These are phyloP conservation scores for Pichia sp. DNA, from an alignment of 1,139 yeast species.

Conservation along the genomic window DNA sequence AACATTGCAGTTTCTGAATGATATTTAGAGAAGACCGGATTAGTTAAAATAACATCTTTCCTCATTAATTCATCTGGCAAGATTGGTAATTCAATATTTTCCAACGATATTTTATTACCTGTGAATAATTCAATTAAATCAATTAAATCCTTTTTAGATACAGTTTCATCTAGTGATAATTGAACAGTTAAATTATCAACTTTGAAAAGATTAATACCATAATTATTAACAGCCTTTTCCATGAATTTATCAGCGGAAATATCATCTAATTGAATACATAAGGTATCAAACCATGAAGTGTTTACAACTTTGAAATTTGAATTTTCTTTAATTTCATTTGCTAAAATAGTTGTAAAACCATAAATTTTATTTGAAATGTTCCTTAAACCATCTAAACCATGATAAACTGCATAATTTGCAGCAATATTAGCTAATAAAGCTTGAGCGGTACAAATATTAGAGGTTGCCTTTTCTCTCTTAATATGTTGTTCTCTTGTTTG, in stretches of 20 bases:
- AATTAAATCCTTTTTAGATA: slow-evolving; percentile 53
- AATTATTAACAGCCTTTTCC: slow-evolving; percentile 48
- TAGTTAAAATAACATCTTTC: slow-evolving; percentile 55
- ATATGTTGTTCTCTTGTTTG: slow-evolving; percentile 98
- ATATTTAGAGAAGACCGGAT: slow-evolving; percentile 77
- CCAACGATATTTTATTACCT: slow-evolving; percentile 21
- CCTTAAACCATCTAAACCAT: slow-evolving; percentile 86
- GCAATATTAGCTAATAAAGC: slow-evolving; percentile 93
- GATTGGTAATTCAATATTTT: slow-evolving; percentile 37
- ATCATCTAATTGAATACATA: slow-evolving; percentile 55
- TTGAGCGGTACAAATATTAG: slow-evolving; percentile 96
- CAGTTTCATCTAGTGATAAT: slow-evolving; percentile 82
- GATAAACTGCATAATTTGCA: slow-evolving; percentile 93
- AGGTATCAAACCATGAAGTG: slow-evolving; percentile 72
- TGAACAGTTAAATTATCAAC: slow-evolving; percentile 59
- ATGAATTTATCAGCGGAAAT: slow-evolving; percentile 50
- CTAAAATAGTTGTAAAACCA: slow-evolving; percentile 69
- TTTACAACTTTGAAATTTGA: slow-evolving; percentile 49
- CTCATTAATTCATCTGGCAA: slow-evolving; percentile 53
- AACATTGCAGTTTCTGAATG: slow-evolving; percentile 94
- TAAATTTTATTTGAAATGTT: slow-evolving; percentile 73
- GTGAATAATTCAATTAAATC: slow-evolving; percentile 56
- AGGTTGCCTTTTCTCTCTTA: slow-evolving; percentile 94
- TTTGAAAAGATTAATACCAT: slow-evolving; percentile 70
- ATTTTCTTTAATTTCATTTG: slow-evolving; percentile 42